Evolutionary conservation across 148 eudicot genomes (phyloP), one percentile per base, ranked within the genome.

Genomic region (Amaranthus hypochondriacus): DNA sequence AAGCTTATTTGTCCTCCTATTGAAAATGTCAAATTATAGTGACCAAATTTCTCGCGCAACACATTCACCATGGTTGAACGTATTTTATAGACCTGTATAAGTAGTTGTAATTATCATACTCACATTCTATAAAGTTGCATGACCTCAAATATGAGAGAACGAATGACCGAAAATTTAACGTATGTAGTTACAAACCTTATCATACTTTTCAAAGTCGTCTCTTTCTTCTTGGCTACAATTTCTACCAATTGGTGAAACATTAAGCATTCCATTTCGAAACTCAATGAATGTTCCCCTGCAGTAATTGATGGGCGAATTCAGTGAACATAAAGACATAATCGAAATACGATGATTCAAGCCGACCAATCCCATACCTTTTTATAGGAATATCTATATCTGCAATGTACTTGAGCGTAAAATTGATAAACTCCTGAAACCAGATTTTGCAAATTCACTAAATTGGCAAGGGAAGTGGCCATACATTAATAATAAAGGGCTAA

Each of bases 141-240:
- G 1, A 56, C 8, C 10, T 56, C 58, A 57, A 21, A 48, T n/a
- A 9, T 56, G 13, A 52, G 74, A 48, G 6, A 71, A 11, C 55
- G 5, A 10, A 50, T 59, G 48, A 5, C 56, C 14, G 53, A 50
- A 47, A 59, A 62, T 43, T 48, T 7, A 66, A 28, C 63, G 60
- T 60, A 57, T 73, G 21, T 86, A 28, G 39, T 28, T 28, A 28
- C 39, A 28, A 28, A 86, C 98, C 98, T 94, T 91, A 83, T 94
- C 98, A 78, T 88, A 94, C 84, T 83, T 91, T 73, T 91, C 98
- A 81, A 95, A 95, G 10, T 95, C 98, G 54, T 88, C 97, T 74
- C 98, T 75, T 78, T 95, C 97, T 86, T 95, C 96, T 73, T 95
- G 98, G 79, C 98, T 95, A 81, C 98, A 92, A 78, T 95, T 95